These are phyloP conservation scores for Antarctomyces pellizariae DNA, from an alignment of 495 filamentous ascomycete genomes.

Conservation along the genomic window DNA sequence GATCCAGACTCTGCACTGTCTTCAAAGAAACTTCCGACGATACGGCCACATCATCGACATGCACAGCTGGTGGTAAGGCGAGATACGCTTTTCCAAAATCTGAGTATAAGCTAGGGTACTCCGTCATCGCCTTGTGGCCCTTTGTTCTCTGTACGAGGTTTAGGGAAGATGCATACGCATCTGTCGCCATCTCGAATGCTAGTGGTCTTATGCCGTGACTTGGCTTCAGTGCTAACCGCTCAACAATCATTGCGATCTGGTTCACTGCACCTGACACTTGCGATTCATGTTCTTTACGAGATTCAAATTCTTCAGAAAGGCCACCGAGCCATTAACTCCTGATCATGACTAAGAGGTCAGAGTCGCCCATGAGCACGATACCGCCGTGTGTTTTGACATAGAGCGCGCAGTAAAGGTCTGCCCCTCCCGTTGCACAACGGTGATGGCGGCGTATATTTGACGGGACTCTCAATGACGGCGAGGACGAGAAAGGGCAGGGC, in stretches of 20 bases:
- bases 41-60: too few relatives aligned
- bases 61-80: not conserved
- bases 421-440: conserved; percentile 43
- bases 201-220: conserved; percentile 11
- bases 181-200: conserved; percentile 19
- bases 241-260: conserved; percentile 5
- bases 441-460: conserved; percentile 22
- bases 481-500: conserved; percentile 42
- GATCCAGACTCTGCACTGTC: conserved; percentile 19
- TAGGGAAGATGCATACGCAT: conserved; percentile 13
- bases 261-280: conserved; percentile 13
- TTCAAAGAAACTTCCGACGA: too few relatives aligned
- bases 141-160: conserved; percentile 12
- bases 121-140: conserved; percentile 6
- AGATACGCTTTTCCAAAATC: conserved; percentile 24
- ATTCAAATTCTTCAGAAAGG: conserved; percentile 30
- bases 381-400: conserved; percentile 23
- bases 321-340: conserved; percentile 28
- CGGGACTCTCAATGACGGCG: conserved; percentile 38
- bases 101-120: conserved; percentile 12
- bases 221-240: conserved; percentile 6
- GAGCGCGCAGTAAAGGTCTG: conserved; percentile 41
- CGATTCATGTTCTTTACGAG: not conserved
- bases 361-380: conserved; percentile 38
- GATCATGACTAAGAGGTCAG: conserved; percentile 48